Evolutionary conservation across 2,329 filamentous ascomycete species (phyloP).

Genomic region (Neocucurbitaria cava): DNA sequence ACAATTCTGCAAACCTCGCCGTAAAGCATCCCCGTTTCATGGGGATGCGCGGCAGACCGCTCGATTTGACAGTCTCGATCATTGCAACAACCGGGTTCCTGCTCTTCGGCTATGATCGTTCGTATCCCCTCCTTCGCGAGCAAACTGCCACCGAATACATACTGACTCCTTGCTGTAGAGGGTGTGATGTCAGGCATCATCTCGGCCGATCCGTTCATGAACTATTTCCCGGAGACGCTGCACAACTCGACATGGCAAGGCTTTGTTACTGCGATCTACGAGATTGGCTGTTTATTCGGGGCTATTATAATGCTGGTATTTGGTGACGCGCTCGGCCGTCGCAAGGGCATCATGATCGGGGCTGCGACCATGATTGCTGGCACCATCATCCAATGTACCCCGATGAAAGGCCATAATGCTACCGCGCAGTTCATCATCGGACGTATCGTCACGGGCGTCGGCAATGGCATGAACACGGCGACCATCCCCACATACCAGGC

Average conservation of each 20-base stretch:
- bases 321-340: conserved; percentile 53
- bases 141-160: background rate
- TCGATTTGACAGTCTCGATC: conserved; percentile 37
- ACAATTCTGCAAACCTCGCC: conserved; percentile 3
- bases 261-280: conserved; percentile 61
- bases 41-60: conserved; percentile 34
- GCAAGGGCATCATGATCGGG: conserved; percentile 53
- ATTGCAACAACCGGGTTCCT: conserved; percentile 42
- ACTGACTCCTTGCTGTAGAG: background rate
- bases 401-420: conserved; percentile 40
- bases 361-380: conserved; percentile 53
- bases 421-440: conserved; percentile 62
- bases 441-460: conserved; percentile 60
- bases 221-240: conserved; percentile 49
- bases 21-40: conserved; percentile 34
- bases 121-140: conserved; percentile 9
- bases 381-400: conserved; percentile 49
- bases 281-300: conserved; percentile 57
- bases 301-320: conserved; percentile 48
- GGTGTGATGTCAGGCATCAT: conserved; percentile 49
- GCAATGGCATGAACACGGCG: conserved; percentile 64
- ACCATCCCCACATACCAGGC: conserved; percentile 63
- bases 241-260: conserved; percentile 57
- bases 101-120: conserved; percentile 43
- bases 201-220: conserved; percentile 42